A percentile compares a stretch with the other conserved stretches of the same genome.
These are phyloP conservation scores for Nothophoma quercina DNA, from an alignment of 2,329 filamentous ascomycete species.

Conservation along the genomic window DNA sequence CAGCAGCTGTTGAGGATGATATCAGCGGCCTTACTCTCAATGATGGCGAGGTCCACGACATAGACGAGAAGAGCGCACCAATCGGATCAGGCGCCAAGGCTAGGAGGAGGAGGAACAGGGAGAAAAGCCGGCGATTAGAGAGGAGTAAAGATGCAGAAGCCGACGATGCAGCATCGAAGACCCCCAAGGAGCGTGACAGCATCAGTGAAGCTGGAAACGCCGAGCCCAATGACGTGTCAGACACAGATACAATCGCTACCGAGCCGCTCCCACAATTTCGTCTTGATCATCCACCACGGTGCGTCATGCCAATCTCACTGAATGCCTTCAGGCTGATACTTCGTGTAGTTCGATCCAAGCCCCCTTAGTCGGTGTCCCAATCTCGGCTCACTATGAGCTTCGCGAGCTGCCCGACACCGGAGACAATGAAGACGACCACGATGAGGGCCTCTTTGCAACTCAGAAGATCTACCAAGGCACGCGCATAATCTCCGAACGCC, in stretches of 20 bases:
- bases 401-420: neutral
- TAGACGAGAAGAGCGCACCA: neutral
- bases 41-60: neutral
- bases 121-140: neutral
- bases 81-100: neutral
- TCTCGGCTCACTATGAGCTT: conserved; percentile 14
- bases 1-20: neutral
- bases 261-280: neutral
- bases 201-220: neutral
- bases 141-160: neutral
- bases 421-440: neutral
- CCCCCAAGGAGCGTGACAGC: neutral
- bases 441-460: conserved; percentile 21
- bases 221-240: neutral
- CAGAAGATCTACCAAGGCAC: conserved; percentile 18
- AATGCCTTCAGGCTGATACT: too few relatives aligned
- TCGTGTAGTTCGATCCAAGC: too few relatives aligned
- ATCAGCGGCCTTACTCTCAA: neutral
- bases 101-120: neutral
- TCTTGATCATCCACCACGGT: too few relatives aligned
- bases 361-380: neutral
- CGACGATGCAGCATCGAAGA: neutral
- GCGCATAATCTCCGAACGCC: conserved; percentile 25
- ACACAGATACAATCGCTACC: conserved; percentile 7
- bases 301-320: too few relatives aligned